Base-by-base conservation (phyloP, 352 stramenopile genomes). In the Phytopythium helicoides region DNA sequence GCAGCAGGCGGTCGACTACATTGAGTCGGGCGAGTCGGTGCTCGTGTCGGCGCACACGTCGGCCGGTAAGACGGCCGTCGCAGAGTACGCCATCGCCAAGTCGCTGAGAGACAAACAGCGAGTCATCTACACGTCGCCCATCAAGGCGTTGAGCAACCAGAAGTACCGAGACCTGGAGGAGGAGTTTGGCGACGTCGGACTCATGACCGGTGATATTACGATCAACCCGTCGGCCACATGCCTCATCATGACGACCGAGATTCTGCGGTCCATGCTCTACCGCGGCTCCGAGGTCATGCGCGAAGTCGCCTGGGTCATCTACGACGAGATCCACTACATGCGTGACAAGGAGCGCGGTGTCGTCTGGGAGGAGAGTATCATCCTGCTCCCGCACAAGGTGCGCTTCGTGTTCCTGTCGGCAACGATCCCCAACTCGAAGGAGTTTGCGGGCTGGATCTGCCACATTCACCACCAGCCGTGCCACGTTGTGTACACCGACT, bases 401-500 rank as follows among this genome's bases (percentile, higher is more conserved):
- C 81, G 96, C 9, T 99, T 99, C 63, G 97, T 99, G 15, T 99
- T 99, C 61, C 64, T 99, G 42, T 98, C 87, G 22, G 97, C 97
- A 5, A 99, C 97, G 9, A 99, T 99, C 58, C 97, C 97, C 1
- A 99, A 99, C 86, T 96, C 95, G 4, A 89, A 93, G 57, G 89
- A 98, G 60, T 98, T 98, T 76, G 91, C 92, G 0, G 80, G 83
- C 58, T 99, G 98, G 98, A 99, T 99, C 64, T 95, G 87, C 46
- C 94, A 98, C 69, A 99, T 99, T 63, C 96, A 99, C 73, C 96
- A 99, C 70, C 97, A 99, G 73, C 95, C 96, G 31, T 99, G 96
- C 78, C 97, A 99, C 79, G 98, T 99, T n/a, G 95, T 99, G n/a
- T 99, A 99, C 81, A 99, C 98, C 37, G 97, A 99, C 69, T 99